Base-by-base conservation (phyloP, 2,329 filamentous ascomycete species). In the Berkeleyomyces basicola region DNA sequence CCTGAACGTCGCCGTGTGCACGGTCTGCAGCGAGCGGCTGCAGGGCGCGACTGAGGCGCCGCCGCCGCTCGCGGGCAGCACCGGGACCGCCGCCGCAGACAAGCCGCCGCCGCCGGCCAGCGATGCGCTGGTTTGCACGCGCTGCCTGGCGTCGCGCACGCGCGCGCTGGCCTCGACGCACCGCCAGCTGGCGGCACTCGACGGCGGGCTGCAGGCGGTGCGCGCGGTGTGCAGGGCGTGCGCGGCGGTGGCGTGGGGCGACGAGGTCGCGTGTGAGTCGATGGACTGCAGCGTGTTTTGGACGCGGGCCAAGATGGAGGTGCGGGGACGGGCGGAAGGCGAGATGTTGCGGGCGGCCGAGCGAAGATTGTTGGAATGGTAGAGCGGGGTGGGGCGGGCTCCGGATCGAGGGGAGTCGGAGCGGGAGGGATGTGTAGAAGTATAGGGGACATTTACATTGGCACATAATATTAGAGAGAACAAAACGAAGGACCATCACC, bases 261-360 rank as follows among this genome's bases (percentile, higher is more conserved):
- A 96, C 44, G 83, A 87, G 42, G 85, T 96, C n/a, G 78, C 74
- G 47, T 99, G 93, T 70, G 90, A 96, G 70, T 95, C 88, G 71
- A 83, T 88, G 71, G 92, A 96, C 73, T 99, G 93, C 70, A 87
- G 91, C 0, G 89, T 96, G 0, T 97, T 95, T 68, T 97, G 95
- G 73, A 85, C 85, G 40, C 75, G 89, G 11, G 79, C 82, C 61
- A 86, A 83, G 71, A 83, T 88, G 70, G 72, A 72, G 31, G 78
- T 79, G 7, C 77, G 73, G 67, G 71, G 77, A 55, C 69, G 71
- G 43, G 71, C 71, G 2, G 76, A 78, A 69, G 70, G 67, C 69
- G 68, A 55, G 9, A 40, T 61, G 3, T 33, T 68, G 72, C 14
- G 66, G 72, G 7, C 71, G 71, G 66, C 71, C 71, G 69, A 66